Evolutionary conservation across 2,329 filamentous ascomycete genomes (phyloP).

Genomic region (Uncinocarpus reesii): DNA sequence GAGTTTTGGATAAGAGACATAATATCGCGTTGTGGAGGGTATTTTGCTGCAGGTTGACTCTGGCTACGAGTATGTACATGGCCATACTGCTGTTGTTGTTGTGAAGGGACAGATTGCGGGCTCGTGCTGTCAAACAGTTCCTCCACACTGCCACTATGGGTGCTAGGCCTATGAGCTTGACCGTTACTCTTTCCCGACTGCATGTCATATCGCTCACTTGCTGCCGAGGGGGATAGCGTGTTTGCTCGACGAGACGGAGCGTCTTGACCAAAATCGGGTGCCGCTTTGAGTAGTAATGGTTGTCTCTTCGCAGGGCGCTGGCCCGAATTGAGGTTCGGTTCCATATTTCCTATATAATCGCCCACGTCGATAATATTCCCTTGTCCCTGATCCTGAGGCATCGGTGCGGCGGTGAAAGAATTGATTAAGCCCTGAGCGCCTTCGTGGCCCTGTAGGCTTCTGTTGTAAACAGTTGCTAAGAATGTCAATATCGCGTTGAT

Average conservation of each 20-base stretch:
- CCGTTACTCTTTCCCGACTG: background rate
- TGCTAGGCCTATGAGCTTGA: conserved; percentile 1
- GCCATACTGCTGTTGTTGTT: conserved; percentile 13
- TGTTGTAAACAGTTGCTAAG: conserved; percentile 89
- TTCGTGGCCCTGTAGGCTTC: conserved; percentile 77
- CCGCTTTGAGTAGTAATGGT: conserved; percentile 39
- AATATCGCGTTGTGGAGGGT: conserved; percentile 34
- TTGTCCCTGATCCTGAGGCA: conserved; percentile 49
- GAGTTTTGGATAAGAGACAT: conserved; percentile 41
- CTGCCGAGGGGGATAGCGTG: conserved; percentile 30
- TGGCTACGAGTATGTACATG: conserved; percentile 14
- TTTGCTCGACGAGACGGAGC: conserved; percentile 26
- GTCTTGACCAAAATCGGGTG: conserved; percentile 22
- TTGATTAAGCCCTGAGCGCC: conserved; percentile 68
- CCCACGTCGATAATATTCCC: conserved; percentile 54
- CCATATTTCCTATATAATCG: conserved; percentile 36
- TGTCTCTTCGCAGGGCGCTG: conserved; percentile 39
- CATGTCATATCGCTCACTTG: conserved; percentile 19
- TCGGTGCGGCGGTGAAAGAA: conserved; percentile 66
- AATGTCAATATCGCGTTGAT: conserved; percentile 99
- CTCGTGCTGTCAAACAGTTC: conserved; percentile 36
- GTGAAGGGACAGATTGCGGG: conserved; percentile 18
- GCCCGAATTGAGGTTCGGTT: conserved; percentile 16
- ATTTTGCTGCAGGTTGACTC: conserved; percentile 11
- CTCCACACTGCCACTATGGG: conserved; percentile 29